These are phyloP conservation scores for Cinchona pubescens DNA, from an alignment of 257 asterid genomes.

Conservation along the genomic window DNA sequence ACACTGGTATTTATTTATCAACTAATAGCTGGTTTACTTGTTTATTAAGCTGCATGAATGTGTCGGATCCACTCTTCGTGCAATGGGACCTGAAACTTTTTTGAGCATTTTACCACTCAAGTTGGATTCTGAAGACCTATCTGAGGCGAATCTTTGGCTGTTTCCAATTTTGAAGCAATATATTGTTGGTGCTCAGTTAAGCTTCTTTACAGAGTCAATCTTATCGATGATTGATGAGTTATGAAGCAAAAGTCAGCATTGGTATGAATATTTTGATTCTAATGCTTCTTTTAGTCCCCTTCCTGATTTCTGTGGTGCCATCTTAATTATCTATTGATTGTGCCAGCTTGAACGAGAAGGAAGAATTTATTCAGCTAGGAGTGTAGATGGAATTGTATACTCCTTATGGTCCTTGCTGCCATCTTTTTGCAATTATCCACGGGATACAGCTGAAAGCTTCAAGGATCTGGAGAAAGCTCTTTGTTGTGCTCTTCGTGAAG, in stretches of 20 bases:
- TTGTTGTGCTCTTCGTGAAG: conserved; percentile 63
- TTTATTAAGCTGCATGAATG: conserved; percentile 78
- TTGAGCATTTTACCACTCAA: conserved; percentile 68
- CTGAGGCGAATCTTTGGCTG: conserved; percentile 87
- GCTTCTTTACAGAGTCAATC: conserved; percentile 60
- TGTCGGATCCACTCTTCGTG: conserved; percentile 78
- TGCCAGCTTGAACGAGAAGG: conserved; percentile 78
- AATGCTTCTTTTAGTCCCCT: background rate
- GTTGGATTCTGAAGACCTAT: conserved; percentile 55
- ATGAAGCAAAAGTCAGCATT: conserved; percentile 62
- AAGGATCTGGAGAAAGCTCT: conserved; percentile 56
- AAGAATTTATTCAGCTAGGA: conserved; percentile 54
- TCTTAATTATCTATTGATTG: conserved; percentile 6
- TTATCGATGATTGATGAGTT: conserved; percentile 46
- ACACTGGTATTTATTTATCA: background rate
- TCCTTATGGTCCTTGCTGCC: conserved; percentile 96
- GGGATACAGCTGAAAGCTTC: conserved; percentile 74
- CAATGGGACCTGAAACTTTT: conserved; percentile 86
- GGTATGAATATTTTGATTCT: conserved; percentile 43
- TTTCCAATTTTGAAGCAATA: conserved; percentile 86
- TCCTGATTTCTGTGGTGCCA: conserved; percentile 13
- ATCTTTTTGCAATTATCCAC: conserved; percentile 89
- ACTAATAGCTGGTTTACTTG: conserved; percentile 17
- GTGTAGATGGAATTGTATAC: conserved; percentile 65
- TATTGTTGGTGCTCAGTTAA: conserved; percentile 62